phyloP scores from a whole-genome alignment of 2,329 filamentous ascomycete species.

The Talaromyces sp. region DNA sequence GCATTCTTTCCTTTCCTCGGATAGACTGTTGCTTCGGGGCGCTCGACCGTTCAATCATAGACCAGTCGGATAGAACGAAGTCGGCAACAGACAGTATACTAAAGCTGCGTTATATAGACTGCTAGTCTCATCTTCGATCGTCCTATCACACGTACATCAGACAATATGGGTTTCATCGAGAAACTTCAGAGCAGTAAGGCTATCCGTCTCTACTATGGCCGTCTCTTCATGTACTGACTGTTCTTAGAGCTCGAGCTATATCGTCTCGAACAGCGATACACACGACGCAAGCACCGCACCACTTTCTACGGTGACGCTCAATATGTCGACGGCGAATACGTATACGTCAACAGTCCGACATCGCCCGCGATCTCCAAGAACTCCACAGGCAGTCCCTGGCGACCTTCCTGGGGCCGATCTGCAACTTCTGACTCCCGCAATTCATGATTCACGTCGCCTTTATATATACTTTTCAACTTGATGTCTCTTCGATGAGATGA shows the following conservation, averaged over 20 bases:
- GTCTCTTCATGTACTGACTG: neutral
- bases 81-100: neutral
- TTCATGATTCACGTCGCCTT: constrained; percentile 14
- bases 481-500: neutral
- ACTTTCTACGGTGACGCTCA: constrained; percentile 84
- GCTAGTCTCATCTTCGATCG: neutral
- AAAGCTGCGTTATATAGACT: neutral
- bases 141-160: neutral
- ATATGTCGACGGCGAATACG: constrained; percentile 94
- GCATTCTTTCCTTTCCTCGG: neutral
- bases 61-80: neutral
- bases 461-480: neutral
- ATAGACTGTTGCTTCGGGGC: neutral
- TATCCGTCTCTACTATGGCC: too few species aligned
- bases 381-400: constrained; percentile 23
- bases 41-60: neutral
- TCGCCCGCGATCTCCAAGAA: constrained; percentile 40
- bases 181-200: constrained; percentile 51
- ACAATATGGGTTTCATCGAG: constrained; percentile 48
- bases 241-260: constrained; percentile 72
- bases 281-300: constrained; percentile 81
- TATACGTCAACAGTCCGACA: constrained; percentile 57
- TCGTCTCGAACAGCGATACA: constrained; percentile 92
- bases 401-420: constrained; percentile 16
- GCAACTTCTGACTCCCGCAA: constrained; percentile 13